A percentile compares a stretch with the other conserved stretches of the same genome.
Evolutionary conservation across 345 rosid genomes (phyloP).

Genomic region (Brassica rapa): DNA sequence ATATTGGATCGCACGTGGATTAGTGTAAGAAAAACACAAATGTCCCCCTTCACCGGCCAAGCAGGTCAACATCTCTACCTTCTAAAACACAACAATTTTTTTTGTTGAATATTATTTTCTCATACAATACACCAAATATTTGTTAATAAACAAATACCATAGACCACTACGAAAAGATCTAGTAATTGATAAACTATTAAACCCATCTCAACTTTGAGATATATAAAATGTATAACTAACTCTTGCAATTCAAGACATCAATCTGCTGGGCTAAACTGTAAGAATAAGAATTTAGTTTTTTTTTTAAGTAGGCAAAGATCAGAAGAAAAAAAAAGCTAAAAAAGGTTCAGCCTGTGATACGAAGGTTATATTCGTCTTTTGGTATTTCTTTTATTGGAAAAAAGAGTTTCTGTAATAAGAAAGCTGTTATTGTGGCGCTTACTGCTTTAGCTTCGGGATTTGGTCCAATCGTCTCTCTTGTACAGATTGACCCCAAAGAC

Average conservation of each 20-base stretch:
- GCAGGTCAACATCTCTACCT: constrained; percentile 45
- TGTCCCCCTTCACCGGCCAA: constrained; percentile 41
- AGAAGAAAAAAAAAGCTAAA: background rate
- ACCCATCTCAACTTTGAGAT: background rate
- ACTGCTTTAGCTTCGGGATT: constrained; percentile 38
- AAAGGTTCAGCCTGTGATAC: background rate
- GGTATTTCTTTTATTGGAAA: constrained; percentile 14
- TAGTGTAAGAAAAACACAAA: constrained; percentile 35
- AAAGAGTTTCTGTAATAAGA: constrained; percentile 21
- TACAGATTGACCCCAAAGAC: constrained; percentile 31
- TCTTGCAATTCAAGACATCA: background rate
- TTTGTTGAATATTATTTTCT: background rate
- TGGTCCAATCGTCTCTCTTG: constrained; percentile 37
- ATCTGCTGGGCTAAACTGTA: background rate
- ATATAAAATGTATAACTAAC: background rate
- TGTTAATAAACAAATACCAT: background rate
- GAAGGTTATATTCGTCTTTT: constrained; percentile 25
- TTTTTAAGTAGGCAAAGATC: background rate
- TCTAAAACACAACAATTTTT: constrained; percentile 14
- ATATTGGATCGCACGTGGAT: constrained; percentile 41
- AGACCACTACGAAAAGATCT: constrained; percentile 24
- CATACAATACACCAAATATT: background rate
- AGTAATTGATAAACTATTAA: background rate
- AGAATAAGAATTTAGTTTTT: background rate
- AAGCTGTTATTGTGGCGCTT: constrained; percentile 40